A percentile compares a stretch with the other conserved stretches of the same genome.
phyloP scores from a whole-genome alignment of 805 yeast genomes.

The Ogataea thermomethanolica region DNA sequence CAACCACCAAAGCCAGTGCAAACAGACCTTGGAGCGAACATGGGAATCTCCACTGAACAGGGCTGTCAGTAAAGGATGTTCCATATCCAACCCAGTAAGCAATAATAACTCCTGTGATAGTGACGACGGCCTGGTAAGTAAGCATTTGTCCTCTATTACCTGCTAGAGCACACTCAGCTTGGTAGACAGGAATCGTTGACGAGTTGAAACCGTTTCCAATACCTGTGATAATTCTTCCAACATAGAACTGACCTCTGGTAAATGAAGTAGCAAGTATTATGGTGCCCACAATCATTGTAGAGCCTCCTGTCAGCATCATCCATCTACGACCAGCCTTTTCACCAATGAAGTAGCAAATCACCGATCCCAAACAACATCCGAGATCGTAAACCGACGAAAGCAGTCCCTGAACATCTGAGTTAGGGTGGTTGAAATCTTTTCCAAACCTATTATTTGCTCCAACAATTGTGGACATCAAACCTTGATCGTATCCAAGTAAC shows the following conservation, averaged over 20 bases:
- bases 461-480: constrained; percentile 37
- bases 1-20: constrained; percentile 17
- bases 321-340: constrained; percentile 41
- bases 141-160: constrained; percentile 38
- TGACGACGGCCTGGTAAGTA: background rate
- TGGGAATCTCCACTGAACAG: constrained; percentile 34
- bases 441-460: constrained; percentile 32
- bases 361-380: constrained; percentile 29
- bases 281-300: constrained; percentile 35
- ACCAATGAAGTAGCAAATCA: constrained; percentile 18
- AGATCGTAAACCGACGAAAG: constrained; percentile 38
- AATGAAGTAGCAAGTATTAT: constrained; percentile 28
- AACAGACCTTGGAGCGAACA: constrained; percentile 33
- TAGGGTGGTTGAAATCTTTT: constrained; percentile 16
- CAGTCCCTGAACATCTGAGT: constrained; percentile 28
- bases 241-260: constrained; percentile 42
- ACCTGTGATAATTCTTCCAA: constrained; percentile 43
- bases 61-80: constrained; percentile 30
- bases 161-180: constrained; percentile 41
- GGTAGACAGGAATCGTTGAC: constrained; percentile 45
- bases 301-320: constrained; percentile 34
- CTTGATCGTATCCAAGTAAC: constrained; percentile 41
- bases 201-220: constrained; percentile 44
- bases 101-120: constrained; percentile 1
- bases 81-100: constrained; percentile 35